Evolutionary conservation across 768 basidiomycete genomes (phyloP).

Genomic region (Kwoniella sp.): DNA sequence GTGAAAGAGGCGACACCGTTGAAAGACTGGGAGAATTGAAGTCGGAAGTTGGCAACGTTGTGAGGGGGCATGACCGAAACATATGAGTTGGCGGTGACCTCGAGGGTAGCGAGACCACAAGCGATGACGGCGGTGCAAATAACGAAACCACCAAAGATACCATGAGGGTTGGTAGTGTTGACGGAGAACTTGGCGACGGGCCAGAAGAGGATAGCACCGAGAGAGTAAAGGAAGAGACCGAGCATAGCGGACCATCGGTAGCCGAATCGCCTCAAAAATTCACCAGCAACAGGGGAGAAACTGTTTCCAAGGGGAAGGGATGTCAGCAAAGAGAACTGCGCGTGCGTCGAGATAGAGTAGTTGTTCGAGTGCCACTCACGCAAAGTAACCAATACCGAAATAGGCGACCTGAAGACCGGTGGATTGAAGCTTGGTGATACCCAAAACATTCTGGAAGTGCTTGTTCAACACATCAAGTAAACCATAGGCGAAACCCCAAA

Average conservation of each 20-base stretch:
- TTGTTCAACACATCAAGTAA: slow-evolving; percentile 57
- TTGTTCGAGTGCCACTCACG: slow-evolving; percentile 26
- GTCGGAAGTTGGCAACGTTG: slow-evolving; percentile 70
- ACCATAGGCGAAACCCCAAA: slow-evolving; percentile 60
- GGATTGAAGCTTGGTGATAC: slow-evolving; percentile 69
- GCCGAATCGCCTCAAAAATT: slow-evolving; percentile 61
- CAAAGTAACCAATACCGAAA: slow-evolving; percentile 54
- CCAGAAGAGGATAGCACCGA: slow-evolving; percentile 78
- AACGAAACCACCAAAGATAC: slow-evolving; percentile 72
- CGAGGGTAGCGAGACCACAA: slow-evolving; percentile 60
- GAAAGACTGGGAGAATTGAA: slow-evolving; percentile 79
- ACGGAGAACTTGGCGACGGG: slow-evolving; percentile 66
- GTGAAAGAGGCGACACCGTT: slow-evolving; percentile 72
- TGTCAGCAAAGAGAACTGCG: too few relatives aligned
- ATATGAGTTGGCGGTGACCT: slow-evolving; percentile 77
- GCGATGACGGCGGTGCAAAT: slow-evolving; percentile 62
- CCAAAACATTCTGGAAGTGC: slow-evolving; percentile 72
- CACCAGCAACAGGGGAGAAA: slow-evolving; percentile 55
- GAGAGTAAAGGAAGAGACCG: slow-evolving; percentile 47
- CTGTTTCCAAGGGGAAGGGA: slow-evolving; percentile 13
- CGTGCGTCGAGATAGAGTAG: slow-evolving; percentile 2
- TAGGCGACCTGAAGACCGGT: slow-evolving; percentile 75
- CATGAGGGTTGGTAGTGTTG: slow-evolving; percentile 49
- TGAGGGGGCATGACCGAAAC: slow-evolving; percentile 62
- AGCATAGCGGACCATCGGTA: slow-evolving; percentile 63